Conservation (phyloP, 768 basidiomycete species). For the Gymnopilus junonius region DNA sequence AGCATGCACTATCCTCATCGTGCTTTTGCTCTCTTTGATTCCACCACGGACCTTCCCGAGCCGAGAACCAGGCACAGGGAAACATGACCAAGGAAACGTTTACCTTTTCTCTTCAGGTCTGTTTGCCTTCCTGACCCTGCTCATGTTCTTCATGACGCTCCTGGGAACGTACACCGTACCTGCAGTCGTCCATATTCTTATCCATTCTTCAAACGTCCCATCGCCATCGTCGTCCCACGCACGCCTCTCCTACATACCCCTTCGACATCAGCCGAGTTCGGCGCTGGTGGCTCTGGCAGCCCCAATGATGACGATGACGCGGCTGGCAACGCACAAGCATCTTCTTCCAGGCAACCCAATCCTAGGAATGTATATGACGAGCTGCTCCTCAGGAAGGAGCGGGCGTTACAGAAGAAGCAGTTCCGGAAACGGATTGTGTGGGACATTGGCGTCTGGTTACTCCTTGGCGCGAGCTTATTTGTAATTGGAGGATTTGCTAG, state of each 20-base stretch:
- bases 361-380: slow-evolving; percentile 53
- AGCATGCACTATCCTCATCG: slow-evolving; percentile 41
- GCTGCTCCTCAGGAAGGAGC: slow-evolving; percentile 86
- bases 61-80: background rate
- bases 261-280: slow-evolving; percentile 11
- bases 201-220: slow-evolving; percentile 84
- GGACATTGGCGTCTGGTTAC: slow-evolving; percentile 84
- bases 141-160: slow-evolving; percentile 54
- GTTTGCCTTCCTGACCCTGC: slow-evolving; percentile 42
- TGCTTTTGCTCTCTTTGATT: slow-evolving; percentile 50
- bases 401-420: slow-evolving; percentile 76
- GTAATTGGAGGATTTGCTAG: slow-evolving; percentile 9
- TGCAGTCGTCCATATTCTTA: slow-evolving; percentile 79
- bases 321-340: background rate
- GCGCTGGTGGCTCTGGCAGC: background rate
- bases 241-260: slow-evolving; percentile 31
- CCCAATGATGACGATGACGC: background rate
- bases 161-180: slow-evolving; percentile 66
- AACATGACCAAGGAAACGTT: slow-evolving; percentile 13
- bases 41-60: slow-evolving; percentile 32
- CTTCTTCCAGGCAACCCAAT: slow-evolving; percentile 22
- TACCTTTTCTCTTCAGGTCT: slow-evolving; percentile 20
- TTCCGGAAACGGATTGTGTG: slow-evolving; percentile 75
- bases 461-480: slow-evolving; percentile 57
- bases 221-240: slow-evolving; percentile 75